Evolutionary conservation across 2,329 filamentous ascomycete species (phyloP).

Genomic region (Arthrobotrys entomopaga): DNA sequence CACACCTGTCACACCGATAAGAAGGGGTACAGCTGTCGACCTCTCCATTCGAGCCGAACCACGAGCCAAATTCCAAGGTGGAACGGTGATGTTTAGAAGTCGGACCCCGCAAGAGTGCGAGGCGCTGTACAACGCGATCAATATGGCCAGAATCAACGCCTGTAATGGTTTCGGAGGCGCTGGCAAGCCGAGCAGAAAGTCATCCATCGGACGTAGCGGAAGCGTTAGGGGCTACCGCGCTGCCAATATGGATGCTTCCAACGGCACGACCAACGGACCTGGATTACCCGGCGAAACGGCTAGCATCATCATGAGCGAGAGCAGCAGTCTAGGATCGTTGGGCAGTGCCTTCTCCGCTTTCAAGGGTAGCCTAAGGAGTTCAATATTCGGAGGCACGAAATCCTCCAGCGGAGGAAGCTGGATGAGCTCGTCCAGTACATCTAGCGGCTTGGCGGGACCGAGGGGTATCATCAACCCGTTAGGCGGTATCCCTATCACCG

Average conservation of each 20-base stretch:
- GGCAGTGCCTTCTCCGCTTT: conserved; percentile 76
- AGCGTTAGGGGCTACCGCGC: conserved; percentile 50
- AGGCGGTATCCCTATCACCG: conserved; percentile 53
- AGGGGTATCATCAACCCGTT: conserved; percentile 54
- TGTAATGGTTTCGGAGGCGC: conserved; percentile 64
- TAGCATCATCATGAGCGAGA: conserved; percentile 64
- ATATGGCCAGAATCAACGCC: conserved; percentile 88
- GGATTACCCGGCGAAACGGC: conserved; percentile 58
- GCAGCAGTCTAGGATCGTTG: conserved; percentile 71
- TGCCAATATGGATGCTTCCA: conserved; percentile 37
- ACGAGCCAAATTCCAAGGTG: conserved; percentile 74
- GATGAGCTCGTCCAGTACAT: conserved; percentile 53
- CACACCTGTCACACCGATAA: conserved; percentile 87
- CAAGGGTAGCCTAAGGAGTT: conserved; percentile 62
- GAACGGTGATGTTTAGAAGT: conserved; percentile 81
- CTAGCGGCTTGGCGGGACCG: conserved; percentile 43
- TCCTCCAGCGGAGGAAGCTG: conserved; percentile 50
- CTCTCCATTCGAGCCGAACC: conserved; percentile 92
- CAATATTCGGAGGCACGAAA: conserved; percentile 49
- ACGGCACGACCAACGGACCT: neutral
- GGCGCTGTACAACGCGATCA: conserved; percentile 84
- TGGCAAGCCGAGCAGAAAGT: conserved; percentile 60
- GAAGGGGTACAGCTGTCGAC: conserved; percentile 90
- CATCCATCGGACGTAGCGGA: conserved; percentile 65
- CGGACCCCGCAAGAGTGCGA: conserved; percentile 80